Evolutionary conservation across 305 asterid species (phyloP).

Genomic region (Caryopteris hybrid): DNA sequence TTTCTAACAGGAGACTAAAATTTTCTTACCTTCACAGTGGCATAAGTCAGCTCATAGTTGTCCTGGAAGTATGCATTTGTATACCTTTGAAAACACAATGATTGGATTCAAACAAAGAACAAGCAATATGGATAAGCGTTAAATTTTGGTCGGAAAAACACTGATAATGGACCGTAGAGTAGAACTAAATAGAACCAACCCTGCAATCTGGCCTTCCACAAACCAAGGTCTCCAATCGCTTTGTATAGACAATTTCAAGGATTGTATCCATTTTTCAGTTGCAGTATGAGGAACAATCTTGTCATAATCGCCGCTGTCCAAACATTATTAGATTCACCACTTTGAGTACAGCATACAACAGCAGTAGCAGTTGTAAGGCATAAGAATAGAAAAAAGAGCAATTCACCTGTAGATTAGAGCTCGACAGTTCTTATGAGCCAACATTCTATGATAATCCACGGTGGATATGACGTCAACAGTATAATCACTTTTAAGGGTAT

Average conservation of each 20-base stretch:
- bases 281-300: background rate
- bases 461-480: background rate
- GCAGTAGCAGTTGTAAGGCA: too few relatives aligned
- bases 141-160: background rate
- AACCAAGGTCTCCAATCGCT: conserved; percentile 6
- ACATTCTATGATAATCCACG: conserved; percentile 13
- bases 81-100: background rate
- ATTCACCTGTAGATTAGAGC: conserved; percentile 25
- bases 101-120: background rate
- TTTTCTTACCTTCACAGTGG: background rate
- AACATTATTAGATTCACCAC: background rate
- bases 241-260: background rate
- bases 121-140: too few relatives aligned
- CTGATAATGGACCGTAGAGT: too few relatives aligned
- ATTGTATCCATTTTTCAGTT: conserved; percentile 10
- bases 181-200: conserved; percentile 19
- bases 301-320: background rate
- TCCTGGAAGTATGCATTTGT: background rate
- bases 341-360: too few relatives aligned
- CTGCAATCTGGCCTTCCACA: conserved; percentile 5
- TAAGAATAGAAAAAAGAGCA: too few relatives aligned
- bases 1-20: too few relatives aligned
- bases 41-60: background rate
- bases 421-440: conserved; percentile 13
- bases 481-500: background rate